Evolutionary conservation across 352 stramenopile species (phyloP).

Genomic region (Phytophthora pini): DNA sequence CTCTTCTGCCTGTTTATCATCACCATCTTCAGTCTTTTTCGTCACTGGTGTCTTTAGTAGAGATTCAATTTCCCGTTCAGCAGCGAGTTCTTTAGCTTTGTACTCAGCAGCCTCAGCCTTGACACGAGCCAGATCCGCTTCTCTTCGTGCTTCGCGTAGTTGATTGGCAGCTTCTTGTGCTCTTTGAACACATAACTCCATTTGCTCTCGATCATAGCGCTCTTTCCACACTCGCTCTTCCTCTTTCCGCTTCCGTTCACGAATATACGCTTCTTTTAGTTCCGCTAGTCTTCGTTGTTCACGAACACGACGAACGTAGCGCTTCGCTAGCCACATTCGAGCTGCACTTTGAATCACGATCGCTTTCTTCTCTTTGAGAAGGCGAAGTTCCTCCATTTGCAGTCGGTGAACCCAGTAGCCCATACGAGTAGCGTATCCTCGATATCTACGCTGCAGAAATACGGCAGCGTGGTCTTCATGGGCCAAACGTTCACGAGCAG

Average conservation of each 20-base stretch:
- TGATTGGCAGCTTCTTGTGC: constrained; percentile 50
- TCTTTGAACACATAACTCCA: constrained; percentile 58
- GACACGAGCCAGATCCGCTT: constrained; percentile 63
- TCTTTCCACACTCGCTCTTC: constrained; percentile 60
- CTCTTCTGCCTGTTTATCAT: constrained; percentile 6
- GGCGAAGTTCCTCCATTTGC: constrained; percentile 36
- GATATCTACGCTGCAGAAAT: constrained; percentile 62
- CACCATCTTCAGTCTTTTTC: constrained; percentile 12
- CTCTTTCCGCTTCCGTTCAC: constrained; percentile 63
- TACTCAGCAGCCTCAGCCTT: constrained; percentile 55
- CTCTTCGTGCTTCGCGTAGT: constrained; percentile 66
- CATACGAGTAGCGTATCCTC: constrained; percentile 52
- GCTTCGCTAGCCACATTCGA: constrained; percentile 46
- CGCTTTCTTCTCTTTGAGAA: constrained; percentile 43
- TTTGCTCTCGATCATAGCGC: constrained; percentile 64
- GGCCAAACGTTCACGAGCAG: constrained; percentile 37
- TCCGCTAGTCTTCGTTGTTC: constrained; percentile 47
- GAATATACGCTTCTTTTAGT: constrained; percentile 64
- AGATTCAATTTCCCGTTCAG: constrained; percentile 39
- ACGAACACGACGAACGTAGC: constrained; percentile 32
- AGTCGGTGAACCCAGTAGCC: constrained; percentile 50
- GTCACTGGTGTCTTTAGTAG: constrained; percentile 13
- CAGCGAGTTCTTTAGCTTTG: constrained; percentile 47
- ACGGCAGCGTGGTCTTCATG: constrained; percentile 53
- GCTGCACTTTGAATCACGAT: constrained; percentile 43